A percentile compares a stretch with the other conserved stretches of the same genome.
These are phyloP conservation scores for Davidsoniella neocaledoniae DNA, from an alignment of 2,329 filamentous ascomycete species.

Conservation along the genomic window DNA sequence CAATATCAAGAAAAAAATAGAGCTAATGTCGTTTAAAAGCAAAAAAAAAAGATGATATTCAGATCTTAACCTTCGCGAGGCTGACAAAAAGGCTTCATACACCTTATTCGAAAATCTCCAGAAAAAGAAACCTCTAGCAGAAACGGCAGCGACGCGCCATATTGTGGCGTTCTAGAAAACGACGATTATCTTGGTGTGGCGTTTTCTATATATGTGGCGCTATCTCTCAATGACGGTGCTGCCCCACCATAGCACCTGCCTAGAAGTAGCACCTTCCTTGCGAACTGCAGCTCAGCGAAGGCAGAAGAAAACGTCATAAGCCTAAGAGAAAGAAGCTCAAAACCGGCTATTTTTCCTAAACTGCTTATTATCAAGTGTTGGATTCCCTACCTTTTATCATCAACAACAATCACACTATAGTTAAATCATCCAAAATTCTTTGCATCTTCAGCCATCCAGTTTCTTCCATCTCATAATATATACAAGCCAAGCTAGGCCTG, in stretches of 20 bases:
- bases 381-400: no score
- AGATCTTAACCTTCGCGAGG: slow-evolving; percentile 16
- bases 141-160: slow-evolving; percentile 2
- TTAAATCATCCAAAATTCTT: no score
- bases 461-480: no score
- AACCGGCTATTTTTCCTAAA: not conserved
- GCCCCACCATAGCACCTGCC: slow-evolving; percentile 1
- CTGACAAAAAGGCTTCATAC: slow-evolving; percentile 5
- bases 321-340: not conserved
- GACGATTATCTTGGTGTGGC: not conserved
- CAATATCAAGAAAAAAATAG: not conserved
- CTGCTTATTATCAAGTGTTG: not conserved
- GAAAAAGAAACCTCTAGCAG: not conserved
- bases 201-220: slow-evolving; percentile 1
- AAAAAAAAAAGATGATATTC: slow-evolving; percentile 13
- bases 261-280: not conserved
- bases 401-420: no score
- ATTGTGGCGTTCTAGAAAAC: not conserved
- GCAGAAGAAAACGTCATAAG: slow-evolving; percentile 13
- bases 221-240: not conserved
- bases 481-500: not conserved
- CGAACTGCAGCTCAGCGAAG: slow-evolving; percentile 3
- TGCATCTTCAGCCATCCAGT: no score
- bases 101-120: slow-evolving; percentile 4
- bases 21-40: not conserved